Percentiles rank a stretch among this genome's conserved stretches.
Conservation (phyloP, 176 grass and related monocot genomes). For the Zea luxurians region DNA sequence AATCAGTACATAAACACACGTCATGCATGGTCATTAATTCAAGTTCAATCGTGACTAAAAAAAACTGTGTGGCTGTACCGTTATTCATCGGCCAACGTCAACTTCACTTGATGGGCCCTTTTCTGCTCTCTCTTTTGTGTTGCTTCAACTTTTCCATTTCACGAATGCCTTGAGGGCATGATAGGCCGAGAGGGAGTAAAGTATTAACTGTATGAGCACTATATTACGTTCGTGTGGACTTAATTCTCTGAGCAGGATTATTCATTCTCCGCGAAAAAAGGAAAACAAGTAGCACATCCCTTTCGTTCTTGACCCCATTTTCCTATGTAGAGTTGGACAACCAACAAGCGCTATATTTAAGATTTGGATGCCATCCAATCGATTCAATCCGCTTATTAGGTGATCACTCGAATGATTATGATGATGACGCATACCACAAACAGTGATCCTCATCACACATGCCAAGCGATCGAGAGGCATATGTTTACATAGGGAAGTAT, state of each 20-base stretch:
- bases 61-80: constrained; percentile 14
- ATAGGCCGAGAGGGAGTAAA: constrained; percentile 32
- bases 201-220: constrained; percentile 41
- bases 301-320: constrained; percentile 34
- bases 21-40: background rate
- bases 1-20: background rate
- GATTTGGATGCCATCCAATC: constrained; percentile 25
- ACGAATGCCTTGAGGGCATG: background rate
- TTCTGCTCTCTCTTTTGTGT: background rate
- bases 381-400: constrained; percentile 24
- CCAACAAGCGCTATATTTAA: constrained; percentile 34
- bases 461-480: background rate
- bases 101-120: background rate
- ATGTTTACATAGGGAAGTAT: background rate
- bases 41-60: background rate
- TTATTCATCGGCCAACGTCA: constrained; percentile 39
- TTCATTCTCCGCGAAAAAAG: background rate
- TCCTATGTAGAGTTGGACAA: constrained; percentile 40
- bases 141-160: constrained; percentile 32
- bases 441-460: background rate
- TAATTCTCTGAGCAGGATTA: constrained; percentile 38
- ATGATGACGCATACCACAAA: constrained; percentile 23
- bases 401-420: background rate
- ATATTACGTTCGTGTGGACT: constrained; percentile 42
- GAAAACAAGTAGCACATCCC: constrained; percentile 22